A percentile compares a stretch with the other conserved stretches of the same genome.
phyloP scores from a whole-genome alignment of 2,329 filamentous ascomycete genomes.

The Aspergillus sp. region DNA sequence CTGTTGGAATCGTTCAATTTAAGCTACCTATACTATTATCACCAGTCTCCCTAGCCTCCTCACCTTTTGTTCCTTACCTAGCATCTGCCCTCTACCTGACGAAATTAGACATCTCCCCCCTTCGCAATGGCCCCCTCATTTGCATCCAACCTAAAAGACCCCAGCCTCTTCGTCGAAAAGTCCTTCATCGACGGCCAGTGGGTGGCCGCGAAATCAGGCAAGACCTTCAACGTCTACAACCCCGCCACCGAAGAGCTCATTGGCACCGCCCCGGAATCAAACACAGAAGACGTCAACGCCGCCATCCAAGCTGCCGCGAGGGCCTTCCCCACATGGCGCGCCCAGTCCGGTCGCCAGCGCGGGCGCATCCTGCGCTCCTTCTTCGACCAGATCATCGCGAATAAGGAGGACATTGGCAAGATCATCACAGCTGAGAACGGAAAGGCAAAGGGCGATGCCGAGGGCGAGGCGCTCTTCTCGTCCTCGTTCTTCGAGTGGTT shows the following conservation, averaged over 20 bases:
- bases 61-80: neutral
- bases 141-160: neutral
- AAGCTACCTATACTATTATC: neutral
- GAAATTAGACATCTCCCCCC: neutral
- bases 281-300: constrained; percentile 67
- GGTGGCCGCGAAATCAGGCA: neutral
- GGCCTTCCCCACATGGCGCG: constrained; percentile 61
- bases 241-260: constrained; percentile 76
- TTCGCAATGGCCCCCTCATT: neutral
- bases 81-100: neutral
- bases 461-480: constrained; percentile 51
- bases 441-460: constrained; percentile 54
- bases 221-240: constrained; percentile 39
- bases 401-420: constrained; percentile 53
- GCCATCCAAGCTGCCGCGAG: constrained; percentile 76
- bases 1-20: neutral
- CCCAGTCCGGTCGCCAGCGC: constrained; percentile 58
- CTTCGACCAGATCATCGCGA: constrained; percentile 62
- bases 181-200: constrained; percentile 7
- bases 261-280: constrained; percentile 76
- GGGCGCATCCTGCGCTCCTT: constrained; percentile 60
- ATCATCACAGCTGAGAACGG: constrained; percentile 51
- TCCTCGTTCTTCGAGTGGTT: constrained; percentile 59
- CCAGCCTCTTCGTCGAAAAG: constrained; percentile 1
- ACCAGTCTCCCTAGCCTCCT: neutral